Evolutionary conservation across 345 rosid species (phyloP), one percentile per base, ranked within the genome.

Genomic region (Noccaea caerulescens): DNA sequence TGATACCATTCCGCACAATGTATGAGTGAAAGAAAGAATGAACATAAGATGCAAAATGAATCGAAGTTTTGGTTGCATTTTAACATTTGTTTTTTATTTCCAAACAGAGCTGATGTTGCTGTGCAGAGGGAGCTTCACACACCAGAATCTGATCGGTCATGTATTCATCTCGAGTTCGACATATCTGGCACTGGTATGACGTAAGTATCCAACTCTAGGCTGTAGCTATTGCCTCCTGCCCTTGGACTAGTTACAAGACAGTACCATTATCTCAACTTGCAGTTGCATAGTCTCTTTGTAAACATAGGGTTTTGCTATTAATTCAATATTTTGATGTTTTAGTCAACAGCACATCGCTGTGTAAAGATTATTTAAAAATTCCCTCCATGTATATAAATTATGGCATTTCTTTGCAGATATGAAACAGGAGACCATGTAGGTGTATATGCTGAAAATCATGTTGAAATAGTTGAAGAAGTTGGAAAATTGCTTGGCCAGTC

Each of bases 351-450:
- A 18, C 20, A 60, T 60, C 33, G 4, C 47, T 10, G 13, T 59
- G 41, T 51, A 33, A 27, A 27, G 30, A 27, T 18, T 33, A 36
- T 71, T 5, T 61, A 6, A 5, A 27, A 10, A 4, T 43, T 6
- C 39, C 13, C 14, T 1, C 53, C 3, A 1, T 20, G 18, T 12
- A 45, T 57, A 38, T 14, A 49, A 69, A 13, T 27, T 27, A 27
- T 25, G 38, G 13, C 64, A 32, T 53, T 36, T 61, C 23, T 51
- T 36, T 71, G 62, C 86, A 93, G 98, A 79, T 90, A 90, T 80
- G 96, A 88, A 82, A 89, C 97, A 3, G 99, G 99, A 63, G 99
- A 93, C 83, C 99, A 93, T 71, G 91, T 86, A 10, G 97, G 98
- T 53, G 86, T 93, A 7, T 88, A 75, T 72, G 86, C 84, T 42